Percentiles rank a stretch among this genome's conserved stretches.
phyloP scores from a whole-genome alignment of 2,329 filamentous ascomycete species.

The Ophiostoma pallidulum region DNA sequence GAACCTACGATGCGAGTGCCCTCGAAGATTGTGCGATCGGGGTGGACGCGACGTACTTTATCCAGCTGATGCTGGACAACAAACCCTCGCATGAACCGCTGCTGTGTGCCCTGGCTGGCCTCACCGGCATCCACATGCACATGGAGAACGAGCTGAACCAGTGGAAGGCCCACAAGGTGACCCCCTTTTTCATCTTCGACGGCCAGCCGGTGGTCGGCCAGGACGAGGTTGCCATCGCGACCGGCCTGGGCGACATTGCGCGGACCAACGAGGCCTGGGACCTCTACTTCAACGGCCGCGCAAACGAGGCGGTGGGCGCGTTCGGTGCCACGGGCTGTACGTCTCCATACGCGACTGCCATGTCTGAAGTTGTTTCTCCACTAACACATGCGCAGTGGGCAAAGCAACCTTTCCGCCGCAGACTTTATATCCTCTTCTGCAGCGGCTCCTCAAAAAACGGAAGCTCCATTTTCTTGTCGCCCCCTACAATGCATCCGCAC shows the following conservation, averaged over 20 bases:
- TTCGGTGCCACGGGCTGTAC: slow-evolving; percentile 60
- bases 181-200: slow-evolving; percentile 85
- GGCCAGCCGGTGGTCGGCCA: slow-evolving; percentile 72
- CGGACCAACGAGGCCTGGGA: slow-evolving; percentile 76
- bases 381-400: slow-evolving; percentile 21
- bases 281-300: slow-evolving; percentile 72
- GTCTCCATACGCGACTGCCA: background rate
- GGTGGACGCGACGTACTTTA: slow-evolving; percentile 84
- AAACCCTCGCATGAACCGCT: slow-evolving; percentile 72
- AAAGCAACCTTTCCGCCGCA: slow-evolving; percentile 62
- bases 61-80: slow-evolving; percentile 66
- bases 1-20: slow-evolving; percentile 55
- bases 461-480: slow-evolving; percentile 70
- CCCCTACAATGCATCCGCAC: slow-evolving; percentile 78
- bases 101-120: slow-evolving; percentile 77
- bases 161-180: slow-evolving; percentile 61
- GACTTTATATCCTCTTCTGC: slow-evolving; percentile 67
- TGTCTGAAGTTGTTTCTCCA: slow-evolving; percentile 10
- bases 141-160: slow-evolving; percentile 67
- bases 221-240: slow-evolving; percentile 58
- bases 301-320: slow-evolving; percentile 70
- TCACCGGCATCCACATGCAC: slow-evolving; percentile 67
- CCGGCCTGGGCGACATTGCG: slow-evolving; percentile 54
- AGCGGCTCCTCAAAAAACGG: slow-evolving; percentile 60
- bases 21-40: slow-evolving; percentile 68